Evolutionary conservation across 1,139 yeast genomes (phyloP), one percentile per base, ranked within the genome.

Genomic region (Pichia terricola): DNA sequence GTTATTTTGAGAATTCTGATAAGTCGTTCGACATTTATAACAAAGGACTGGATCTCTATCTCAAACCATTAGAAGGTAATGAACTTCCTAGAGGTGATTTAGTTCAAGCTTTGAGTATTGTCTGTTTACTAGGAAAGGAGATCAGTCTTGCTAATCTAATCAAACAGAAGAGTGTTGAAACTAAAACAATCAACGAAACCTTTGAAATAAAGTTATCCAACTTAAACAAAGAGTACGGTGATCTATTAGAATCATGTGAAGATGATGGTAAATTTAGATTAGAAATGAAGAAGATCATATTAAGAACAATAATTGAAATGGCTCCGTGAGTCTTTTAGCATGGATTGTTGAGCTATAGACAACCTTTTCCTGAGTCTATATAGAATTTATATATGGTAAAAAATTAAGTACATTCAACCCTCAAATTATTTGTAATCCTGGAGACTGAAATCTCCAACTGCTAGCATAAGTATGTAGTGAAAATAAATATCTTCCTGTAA

Each of bases 71-170:
- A 25, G 50, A 50, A 26, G 50, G 51, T 8, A 46, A 50, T 26
- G 54, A 73, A 30, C 68, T 78, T 0, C 65, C 70, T 2, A 63
- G 73, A 26, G 80, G 79, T 0, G 51, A 65, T 28, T 55, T 80
- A 26, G 72, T 81, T 0, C 79, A 79, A 51, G 63, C 82, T 1
- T 61, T 81, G 42, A 61, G 79, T 26, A 53, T 77, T 26, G 69
- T 76, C 1, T 67, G 65, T 43, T 60, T 82, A 34, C 63, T 69
- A 26, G 68, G 70, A 34, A 65, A 68, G 35, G 87, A 82, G 53
- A 59, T 85, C 35, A 80, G 77, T 45, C 73, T 82, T 58, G 86
- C 87, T 0, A 68, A 71, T 37, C 69, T 80, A 38, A 62, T 81
- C n/a, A 69, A 72, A 50, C 79, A 76, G 37, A 80, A 78, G 51